Percentiles rank a stretch among this genome's conserved stretches.
phyloP scores from a whole-genome alignment of 2,329 filamentous ascomycete species.

The Alternaria dauci region DNA sequence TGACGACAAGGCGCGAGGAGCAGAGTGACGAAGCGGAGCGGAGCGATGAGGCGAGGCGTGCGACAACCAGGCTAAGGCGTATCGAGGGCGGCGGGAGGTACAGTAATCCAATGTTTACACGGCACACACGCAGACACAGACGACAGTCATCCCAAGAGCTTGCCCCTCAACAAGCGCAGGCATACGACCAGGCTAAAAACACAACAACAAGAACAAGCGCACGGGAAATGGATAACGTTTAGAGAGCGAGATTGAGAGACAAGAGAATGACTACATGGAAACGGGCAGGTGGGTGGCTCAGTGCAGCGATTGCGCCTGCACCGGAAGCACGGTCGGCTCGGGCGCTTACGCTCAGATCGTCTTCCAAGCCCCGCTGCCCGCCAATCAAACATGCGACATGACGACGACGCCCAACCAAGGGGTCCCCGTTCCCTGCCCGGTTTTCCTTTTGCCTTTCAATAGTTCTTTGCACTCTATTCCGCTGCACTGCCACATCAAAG shows the following conservation, averaged over 20 bases:
- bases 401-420: slow-evolving; percentile 20
- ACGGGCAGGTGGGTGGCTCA: slow-evolving; percentile 23
- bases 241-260: too few relatives aligned
- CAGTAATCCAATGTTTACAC: neutral
- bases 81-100: neutral
- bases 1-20: slow-evolving; percentile 12
- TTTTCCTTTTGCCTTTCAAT: neutral
- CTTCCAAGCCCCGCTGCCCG: slow-evolving; percentile 7
- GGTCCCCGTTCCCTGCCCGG: neutral
- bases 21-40: neutral
- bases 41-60: slow-evolving; percentile 9
- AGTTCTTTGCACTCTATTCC: neutral
- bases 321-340: slow-evolving; percentile 17
- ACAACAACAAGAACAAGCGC: neutral
- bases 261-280: slow-evolving; percentile 18
- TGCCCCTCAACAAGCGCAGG: neutral
- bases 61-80: slow-evolving; percentile 6
- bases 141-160: too few relatives aligned
- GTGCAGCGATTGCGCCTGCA: neutral
- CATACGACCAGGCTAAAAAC: neutral
- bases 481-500: slow-evolving; percentile 1
- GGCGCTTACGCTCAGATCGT: slow-evolving; percentile 29
- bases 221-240: neutral
- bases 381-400: slow-evolving; percentile 9
- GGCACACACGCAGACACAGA: neutral